phyloP scores from a whole-genome alignment of 768 basidiomycete genomes.

The Lactarius quietus region DNA sequence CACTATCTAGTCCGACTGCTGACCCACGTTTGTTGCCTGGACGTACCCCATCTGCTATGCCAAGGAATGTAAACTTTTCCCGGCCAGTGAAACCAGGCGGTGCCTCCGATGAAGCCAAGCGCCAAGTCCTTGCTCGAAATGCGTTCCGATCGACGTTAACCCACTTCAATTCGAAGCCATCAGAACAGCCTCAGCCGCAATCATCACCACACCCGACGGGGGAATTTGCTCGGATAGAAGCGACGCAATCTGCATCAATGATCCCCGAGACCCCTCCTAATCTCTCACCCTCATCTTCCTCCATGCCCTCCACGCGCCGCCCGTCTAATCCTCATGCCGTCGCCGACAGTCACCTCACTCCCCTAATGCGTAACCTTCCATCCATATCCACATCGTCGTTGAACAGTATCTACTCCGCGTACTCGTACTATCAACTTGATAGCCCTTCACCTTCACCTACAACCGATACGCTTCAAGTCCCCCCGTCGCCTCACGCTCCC shows the following conservation, averaged over 20 bases:
- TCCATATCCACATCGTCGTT: constrained; percentile 19
- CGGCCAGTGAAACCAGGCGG: constrained; percentile 52
- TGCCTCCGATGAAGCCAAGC: constrained; percentile 40
- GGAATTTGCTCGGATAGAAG: constrained; percentile 9
- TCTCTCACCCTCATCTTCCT: neutral
- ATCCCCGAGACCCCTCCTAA: neutral
- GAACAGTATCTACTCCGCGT: constrained; percentile 32
- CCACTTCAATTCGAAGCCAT: constrained; percentile 7
- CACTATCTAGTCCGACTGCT: constrained; percentile 28
- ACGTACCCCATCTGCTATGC: constrained; percentile 44
- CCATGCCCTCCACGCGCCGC: constrained; percentile 1
- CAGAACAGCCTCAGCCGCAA: constrained; percentile 8
- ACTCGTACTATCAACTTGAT: constrained; percentile 33
- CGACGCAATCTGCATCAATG: constrained; percentile 10
- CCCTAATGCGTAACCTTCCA: constrained; percentile 17
- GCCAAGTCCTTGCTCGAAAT: constrained; percentile 57
- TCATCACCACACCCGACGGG: constrained; percentile 6
- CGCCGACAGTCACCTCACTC: constrained; percentile 15
- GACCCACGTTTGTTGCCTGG: constrained; percentile 25
- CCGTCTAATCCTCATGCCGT: constrained; percentile 12
- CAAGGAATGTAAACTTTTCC: constrained; percentile 58
- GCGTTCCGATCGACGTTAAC: constrained; percentile 32
- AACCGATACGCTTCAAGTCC: constrained; percentile 23
- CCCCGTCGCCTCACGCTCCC: constrained; percentile 16
- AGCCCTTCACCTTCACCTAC: constrained; percentile 20